A percentile compares a stretch with the other conserved stretches of the same genome.
These are phyloP conservation scores for Sporothrix sp. DNA, from an alignment of 2,329 filamentous ascomycete species.

Conservation along the genomic window DNA sequence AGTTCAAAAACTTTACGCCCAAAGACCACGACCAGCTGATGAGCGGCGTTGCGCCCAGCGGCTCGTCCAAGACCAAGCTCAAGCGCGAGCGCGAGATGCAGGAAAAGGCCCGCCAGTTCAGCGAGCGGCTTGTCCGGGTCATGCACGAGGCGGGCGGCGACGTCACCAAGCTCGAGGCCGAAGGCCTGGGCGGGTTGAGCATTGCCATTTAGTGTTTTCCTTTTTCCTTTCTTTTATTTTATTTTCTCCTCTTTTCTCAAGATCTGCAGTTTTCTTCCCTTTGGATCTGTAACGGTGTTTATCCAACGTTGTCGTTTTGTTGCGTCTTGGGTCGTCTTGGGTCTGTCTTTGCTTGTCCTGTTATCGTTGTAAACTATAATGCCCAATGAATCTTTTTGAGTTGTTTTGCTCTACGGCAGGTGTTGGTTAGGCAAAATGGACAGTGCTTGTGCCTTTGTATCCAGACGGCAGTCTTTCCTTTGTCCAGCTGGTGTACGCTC, in stretches of 20 bases:
- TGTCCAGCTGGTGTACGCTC: too few relatives aligned
- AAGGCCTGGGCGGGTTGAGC: slow-evolving; percentile 5
- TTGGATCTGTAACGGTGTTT: too few relatives aligned
- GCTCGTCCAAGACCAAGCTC: slow-evolving; percentile 91
- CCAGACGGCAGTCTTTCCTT: too few relatives aligned
- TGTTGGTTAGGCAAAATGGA: too few relatives aligned
- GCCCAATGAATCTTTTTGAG: too few relatives aligned
- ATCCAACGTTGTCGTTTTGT: not conserved
- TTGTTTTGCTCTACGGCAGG: too few relatives aligned
- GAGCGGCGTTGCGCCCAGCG: slow-evolving; percentile 82
- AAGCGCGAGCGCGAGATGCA: slow-evolving; percentile 76
- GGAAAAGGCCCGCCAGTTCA: slow-evolving; percentile 61
- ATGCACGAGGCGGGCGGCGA: slow-evolving; percentile 64
- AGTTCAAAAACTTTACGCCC: slow-evolving; percentile 87
- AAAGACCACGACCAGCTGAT: slow-evolving; percentile 69
- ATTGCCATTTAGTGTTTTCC: not conserved
- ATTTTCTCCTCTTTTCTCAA: not conserved
- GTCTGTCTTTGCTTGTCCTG: not conserved
- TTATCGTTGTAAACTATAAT: too few relatives aligned
- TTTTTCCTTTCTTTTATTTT: not conserved
- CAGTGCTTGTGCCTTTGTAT: too few relatives aligned
- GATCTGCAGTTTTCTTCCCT: not conserved
- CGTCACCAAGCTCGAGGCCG: slow-evolving; percentile 31
- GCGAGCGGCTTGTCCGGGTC: slow-evolving; percentile 58
- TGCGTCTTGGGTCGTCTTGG: too few relatives aligned